A percentile compares a stretch with the other conserved stretches of the same genome.
These are phyloP conservation scores for Blastocystis sp. DNA, from an alignment of 352 stramenopile species.

Conservation along the genomic window DNA sequence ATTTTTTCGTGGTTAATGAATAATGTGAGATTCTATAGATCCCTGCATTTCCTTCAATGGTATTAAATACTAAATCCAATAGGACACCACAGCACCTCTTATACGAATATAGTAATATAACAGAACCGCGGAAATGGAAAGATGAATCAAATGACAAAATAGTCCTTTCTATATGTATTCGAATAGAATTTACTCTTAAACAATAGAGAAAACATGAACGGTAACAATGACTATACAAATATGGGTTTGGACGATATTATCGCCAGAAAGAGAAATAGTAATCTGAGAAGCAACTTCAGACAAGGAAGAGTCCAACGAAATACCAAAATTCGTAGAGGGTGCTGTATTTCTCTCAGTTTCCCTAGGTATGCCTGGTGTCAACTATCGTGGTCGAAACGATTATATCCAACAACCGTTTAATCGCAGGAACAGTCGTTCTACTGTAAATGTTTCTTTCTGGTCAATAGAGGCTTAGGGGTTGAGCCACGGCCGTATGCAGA, in stretches of 20 bases:
- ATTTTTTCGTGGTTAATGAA: no score
- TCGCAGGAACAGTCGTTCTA: neutral
- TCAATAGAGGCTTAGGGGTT: neutral
- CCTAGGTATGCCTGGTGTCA: neutral
- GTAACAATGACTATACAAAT: neutral
- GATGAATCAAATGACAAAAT: no score
- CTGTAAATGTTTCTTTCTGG: neutral
- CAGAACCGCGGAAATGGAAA: no score
- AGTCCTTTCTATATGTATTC: no score
- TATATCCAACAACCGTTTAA: neutral
- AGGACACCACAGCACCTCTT: no score
- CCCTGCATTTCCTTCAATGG: no score
- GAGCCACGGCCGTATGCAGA: neutral
- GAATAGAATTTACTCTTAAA: no score
- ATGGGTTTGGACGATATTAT: slow-evolving; percentile 44
- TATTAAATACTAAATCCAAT: no score
- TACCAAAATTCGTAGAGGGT: neutral
- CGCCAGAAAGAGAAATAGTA: neutral
- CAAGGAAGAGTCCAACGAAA: neutral
- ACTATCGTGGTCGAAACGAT: neutral
- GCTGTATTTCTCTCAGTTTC: no score
- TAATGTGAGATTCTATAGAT: no score
- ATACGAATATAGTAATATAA: no score
- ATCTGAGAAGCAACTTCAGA: neutral
- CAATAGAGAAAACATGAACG: neutral